Conservation (phyloP, 495 filamentous ascomycete species). For the Melanomma pulvis-pyrius region DNA sequence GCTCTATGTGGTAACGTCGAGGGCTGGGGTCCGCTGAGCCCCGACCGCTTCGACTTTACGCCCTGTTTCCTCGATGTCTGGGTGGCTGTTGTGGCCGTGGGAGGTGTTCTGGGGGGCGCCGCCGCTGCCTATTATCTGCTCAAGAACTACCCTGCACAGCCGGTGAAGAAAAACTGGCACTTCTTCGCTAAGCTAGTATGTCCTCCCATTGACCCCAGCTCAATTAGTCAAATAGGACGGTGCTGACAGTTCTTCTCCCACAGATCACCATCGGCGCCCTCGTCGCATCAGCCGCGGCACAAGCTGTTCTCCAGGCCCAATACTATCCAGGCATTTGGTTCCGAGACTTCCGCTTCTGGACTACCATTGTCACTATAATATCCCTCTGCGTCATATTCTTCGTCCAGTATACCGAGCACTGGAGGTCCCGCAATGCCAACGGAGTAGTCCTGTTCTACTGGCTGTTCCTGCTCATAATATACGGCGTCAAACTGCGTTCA, state of each 20-base stretch:
- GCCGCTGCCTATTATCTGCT: slow-evolving; percentile 76
- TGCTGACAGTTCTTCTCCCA: slow-evolving; percentile 7
- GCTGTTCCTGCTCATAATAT: slow-evolving; percentile 82
- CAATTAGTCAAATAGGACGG: neutral
- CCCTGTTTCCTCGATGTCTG: slow-evolving; percentile 93
- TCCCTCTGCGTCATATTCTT: slow-evolving; percentile 78
- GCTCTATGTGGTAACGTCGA: slow-evolving; percentile 83
- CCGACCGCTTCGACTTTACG: slow-evolving; percentile 84
- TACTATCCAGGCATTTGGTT: slow-evolving; percentile 70
- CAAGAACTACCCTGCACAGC: slow-evolving; percentile 63
- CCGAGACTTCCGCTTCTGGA: slow-evolving; percentile 89
- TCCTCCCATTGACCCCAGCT: neutral
- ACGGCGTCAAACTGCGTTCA: slow-evolving; percentile 84
- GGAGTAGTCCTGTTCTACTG: slow-evolving; percentile 96
- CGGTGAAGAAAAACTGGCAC: slow-evolving; percentile 85
- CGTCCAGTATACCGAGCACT: slow-evolving; percentile 94
- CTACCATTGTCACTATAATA: slow-evolving; percentile 71
- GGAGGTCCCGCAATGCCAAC: slow-evolving; percentile 83
- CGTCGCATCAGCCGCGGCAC: slow-evolving; percentile 65
- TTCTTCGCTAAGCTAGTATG: slow-evolving; percentile 90
- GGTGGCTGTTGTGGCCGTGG: slow-evolving; percentile 73
- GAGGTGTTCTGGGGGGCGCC: slow-evolving; percentile 74
- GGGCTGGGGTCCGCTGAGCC: slow-evolving; percentile 93
- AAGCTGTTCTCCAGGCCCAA: slow-evolving; percentile 77
- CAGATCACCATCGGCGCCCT: slow-evolving; percentile 73